Evolutionary conservation across 2,329 filamentous ascomycete genomes (phyloP).

Genomic region (Grosmannia serpens): DNA sequence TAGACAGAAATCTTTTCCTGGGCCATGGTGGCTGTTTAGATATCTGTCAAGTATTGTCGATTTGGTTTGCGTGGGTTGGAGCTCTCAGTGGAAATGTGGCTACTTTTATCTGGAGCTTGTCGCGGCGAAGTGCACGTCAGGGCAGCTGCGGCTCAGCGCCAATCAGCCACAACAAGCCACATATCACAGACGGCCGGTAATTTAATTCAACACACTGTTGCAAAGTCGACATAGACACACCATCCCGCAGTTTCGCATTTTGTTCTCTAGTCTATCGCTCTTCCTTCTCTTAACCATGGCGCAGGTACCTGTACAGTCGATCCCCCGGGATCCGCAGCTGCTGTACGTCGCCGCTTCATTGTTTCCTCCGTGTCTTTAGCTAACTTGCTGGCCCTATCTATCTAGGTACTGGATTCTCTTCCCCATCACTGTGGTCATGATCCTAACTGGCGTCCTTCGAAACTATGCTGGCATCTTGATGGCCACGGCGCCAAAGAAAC

Average conservation of each 20-base stretch:
- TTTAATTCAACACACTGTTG: not conserved
- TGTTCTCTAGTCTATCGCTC: not conserved
- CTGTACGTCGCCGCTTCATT: slow-evolving; percentile 53
- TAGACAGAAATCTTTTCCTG: slow-evolving; percentile 53
- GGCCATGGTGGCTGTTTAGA: slow-evolving; percentile 23
- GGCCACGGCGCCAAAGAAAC: slow-evolving; percentile 71
- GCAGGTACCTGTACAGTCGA: slow-evolving; percentile 79
- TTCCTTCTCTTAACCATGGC: slow-evolving; percentile 49
- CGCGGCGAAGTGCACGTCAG: not conserved
- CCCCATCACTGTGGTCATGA: slow-evolving; percentile 96
- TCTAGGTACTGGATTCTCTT: slow-evolving; percentile 95
- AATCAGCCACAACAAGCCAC: not conserved
- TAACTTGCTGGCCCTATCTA: slow-evolving; percentile 24
- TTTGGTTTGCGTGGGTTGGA: not conserved
- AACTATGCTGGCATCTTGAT: slow-evolving; percentile 95
- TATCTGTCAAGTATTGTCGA: not conserved
- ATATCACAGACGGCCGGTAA: not conserved
- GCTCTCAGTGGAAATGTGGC: slow-evolving; percentile 9
- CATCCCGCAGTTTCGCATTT: not conserved
- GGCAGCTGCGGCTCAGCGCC: not conserved
- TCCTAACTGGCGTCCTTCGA: slow-evolving; percentile 87
- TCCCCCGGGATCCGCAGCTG: slow-evolving; percentile 94
- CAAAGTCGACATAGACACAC: not conserved
- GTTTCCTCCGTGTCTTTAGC: not conserved
- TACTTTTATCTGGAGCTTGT: slow-evolving; percentile 1